Percentiles rank a stretch among this genome's conserved stretches.
Conservation (phyloP, 208 protist genomes). For the Leishmania aethiopica region DNA sequence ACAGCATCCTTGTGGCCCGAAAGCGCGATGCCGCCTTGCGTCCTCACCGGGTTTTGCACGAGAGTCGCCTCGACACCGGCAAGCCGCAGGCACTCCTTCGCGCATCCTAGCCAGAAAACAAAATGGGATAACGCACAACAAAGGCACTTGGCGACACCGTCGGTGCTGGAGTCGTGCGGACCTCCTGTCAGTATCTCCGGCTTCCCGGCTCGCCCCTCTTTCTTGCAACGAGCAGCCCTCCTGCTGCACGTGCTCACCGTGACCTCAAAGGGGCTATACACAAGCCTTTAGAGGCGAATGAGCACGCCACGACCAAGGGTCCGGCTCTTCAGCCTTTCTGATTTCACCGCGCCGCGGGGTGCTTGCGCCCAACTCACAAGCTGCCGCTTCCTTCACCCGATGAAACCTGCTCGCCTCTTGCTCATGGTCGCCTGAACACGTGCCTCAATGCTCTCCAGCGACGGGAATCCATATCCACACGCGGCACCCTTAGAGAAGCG, state of each 20-base stretch:
- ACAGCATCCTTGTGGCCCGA: conserved; percentile 66
- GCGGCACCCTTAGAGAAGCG: not conserved
- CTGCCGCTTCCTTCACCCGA: no score
- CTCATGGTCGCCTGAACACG: not conserved
- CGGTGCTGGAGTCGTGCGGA: no score
- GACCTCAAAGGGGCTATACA: not conserved
- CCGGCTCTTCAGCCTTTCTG: not conserved
- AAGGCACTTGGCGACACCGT: not conserved
- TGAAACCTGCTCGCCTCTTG: not conserved
- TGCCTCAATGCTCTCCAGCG: not conserved
- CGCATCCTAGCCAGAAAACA: conserved; percentile 24
- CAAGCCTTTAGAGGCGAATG: not conserved
- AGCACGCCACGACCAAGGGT: not conserved
- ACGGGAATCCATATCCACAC: not conserved
- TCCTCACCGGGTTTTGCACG: conserved; percentile 37
- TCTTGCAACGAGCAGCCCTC: not conserved
- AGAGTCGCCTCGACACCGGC: conserved; percentile 36
- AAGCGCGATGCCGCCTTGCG: conserved; percentile 59
- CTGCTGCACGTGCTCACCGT: not conserved
- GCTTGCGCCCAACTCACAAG: no score
- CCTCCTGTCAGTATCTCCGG: not conserved
- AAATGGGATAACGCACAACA: not conserved
- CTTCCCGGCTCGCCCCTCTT: not conserved
- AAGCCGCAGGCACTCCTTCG: conserved; percentile 25
- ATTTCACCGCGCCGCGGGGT: not conserved